Conservation (phyloP, 495 filamentous ascomycete genomes). For the Penicillium daleae region DNA sequence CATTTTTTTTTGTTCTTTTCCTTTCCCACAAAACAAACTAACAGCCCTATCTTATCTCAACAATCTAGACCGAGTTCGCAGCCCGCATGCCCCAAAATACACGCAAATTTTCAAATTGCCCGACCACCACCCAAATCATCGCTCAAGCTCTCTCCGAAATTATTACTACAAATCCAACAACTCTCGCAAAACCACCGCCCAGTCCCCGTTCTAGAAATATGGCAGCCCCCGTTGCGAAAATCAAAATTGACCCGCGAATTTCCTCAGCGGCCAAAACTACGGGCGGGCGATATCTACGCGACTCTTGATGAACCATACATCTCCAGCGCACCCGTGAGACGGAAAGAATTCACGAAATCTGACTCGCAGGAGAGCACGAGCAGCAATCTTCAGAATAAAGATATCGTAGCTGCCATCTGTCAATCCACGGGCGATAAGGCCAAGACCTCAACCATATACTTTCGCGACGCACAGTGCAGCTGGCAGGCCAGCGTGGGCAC, state of each 20-base stretch:
- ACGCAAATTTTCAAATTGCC: slow-evolving; percentile 42
- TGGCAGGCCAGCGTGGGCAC: slow-evolving; percentile 23
- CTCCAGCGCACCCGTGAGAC: background rate
- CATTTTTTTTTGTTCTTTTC: background rate
- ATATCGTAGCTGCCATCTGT: slow-evolving; percentile 31
- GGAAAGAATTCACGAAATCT: slow-evolving; percentile 17
- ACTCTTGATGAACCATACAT: slow-evolving; percentile 36
- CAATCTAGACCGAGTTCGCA: slow-evolving; percentile 15
- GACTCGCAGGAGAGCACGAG: background rate
- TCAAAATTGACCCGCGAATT: slow-evolving; percentile 31
- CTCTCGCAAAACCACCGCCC: slow-evolving; percentile 31
- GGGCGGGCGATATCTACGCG: slow-evolving; percentile 38
- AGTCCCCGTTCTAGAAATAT: slow-evolving; percentile 43
- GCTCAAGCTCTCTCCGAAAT: slow-evolving; percentile 37
- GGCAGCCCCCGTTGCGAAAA: slow-evolving; percentile 39
- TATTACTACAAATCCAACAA: slow-evolving; percentile 48
- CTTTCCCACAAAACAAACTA: background rate
- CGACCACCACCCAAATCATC: slow-evolving; percentile 40
- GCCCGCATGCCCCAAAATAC: slow-evolving; percentile 22
- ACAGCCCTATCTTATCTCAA: background rate
- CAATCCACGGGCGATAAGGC: slow-evolving; percentile 1
- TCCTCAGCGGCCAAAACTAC: slow-evolving; percentile 29
- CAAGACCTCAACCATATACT: slow-evolving; percentile 20
- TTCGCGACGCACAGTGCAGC: slow-evolving; percentile 23
- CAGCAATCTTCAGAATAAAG: slow-evolving; percentile 9